A percentile compares a stretch with the other conserved stretches of the same genome.
Evolutionary conservation across 495 filamentous ascomycete species (phyloP).

Genomic region (Terfezia boudieri): DNA sequence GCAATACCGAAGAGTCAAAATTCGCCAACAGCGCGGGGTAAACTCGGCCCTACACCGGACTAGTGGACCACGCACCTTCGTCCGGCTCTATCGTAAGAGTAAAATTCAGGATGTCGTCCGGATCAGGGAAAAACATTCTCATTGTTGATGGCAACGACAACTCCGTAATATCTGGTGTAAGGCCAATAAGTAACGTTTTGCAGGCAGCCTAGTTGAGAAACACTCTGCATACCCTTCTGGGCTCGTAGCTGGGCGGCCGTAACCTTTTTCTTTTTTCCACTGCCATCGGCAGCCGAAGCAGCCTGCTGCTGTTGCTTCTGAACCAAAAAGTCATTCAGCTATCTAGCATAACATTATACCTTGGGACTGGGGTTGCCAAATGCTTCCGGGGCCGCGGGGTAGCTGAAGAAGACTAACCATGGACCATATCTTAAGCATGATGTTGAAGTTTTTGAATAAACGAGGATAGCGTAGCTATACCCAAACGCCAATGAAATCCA

Average conservation of each 20-base stretch:
- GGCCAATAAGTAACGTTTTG: not conserved
- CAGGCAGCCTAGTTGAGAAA: not conserved
- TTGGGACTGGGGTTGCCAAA: not conserved
- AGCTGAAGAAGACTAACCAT: conserved; percentile 41
- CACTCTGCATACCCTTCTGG: conserved; percentile 58
- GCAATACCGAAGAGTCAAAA: not conserved
- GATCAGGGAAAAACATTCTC: conserved; percentile 80
- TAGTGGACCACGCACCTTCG: conserved; percentile 31
- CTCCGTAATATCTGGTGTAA: conserved; percentile 58
- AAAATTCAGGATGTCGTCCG: conserved; percentile 93
- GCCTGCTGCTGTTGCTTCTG: conserved; percentile 91
- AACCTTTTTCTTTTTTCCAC: conserved; percentile 82
- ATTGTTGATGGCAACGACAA: conserved; percentile 76
- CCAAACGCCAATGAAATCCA: too few species aligned
- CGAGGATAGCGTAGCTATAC: too few species aligned
- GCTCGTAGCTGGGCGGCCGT: conserved; percentile 88
- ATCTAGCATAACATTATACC: not conserved
- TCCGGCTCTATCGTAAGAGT: conserved; percentile 81
- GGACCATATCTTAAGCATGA: conserved; percentile 81
- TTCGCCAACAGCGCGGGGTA: not conserved
- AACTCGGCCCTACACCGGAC: not conserved
- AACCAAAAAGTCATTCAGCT: conserved; percentile 24
- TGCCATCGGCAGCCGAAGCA: conserved; percentile 56
- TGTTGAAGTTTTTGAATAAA: too few species aligned
- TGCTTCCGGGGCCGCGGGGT: not conserved